Percentiles rank a stretch among this genome's conserved stretches.
Conservation (phyloP, 331 rosid species). For the Malus hybrid region DNA sequence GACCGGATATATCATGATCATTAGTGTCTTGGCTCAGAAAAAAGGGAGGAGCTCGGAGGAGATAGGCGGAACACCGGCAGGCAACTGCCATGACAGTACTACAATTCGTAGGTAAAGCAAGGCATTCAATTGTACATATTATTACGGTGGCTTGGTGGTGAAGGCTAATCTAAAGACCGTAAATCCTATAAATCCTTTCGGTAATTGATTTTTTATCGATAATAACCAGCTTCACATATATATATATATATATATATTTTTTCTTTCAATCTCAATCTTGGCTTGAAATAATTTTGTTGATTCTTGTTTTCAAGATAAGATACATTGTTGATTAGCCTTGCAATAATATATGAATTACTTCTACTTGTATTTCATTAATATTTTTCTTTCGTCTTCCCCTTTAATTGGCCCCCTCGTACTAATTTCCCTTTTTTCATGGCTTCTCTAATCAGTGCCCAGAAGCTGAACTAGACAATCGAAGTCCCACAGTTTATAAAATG, state of each 20-base stretch:
- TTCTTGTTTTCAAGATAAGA: not conserved
- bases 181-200: not conserved
- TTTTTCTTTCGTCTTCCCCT: not conserved
- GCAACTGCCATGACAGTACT: not conserved
- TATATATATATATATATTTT: not conserved
- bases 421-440: too few species aligned
- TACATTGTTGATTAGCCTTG: not conserved
- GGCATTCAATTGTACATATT: not conserved
- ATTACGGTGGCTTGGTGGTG: not conserved
- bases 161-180: not conserved
- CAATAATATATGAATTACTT: too few species aligned
- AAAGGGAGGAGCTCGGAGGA: not conserved
- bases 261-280: not conserved
- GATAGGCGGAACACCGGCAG: not conserved
- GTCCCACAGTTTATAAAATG: too few species aligned
- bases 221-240: not conserved
- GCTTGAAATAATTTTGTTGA: not conserved
- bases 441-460: not conserved
- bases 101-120: not conserved
- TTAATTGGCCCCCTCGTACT: too few species aligned
- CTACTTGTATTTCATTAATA: not conserved
- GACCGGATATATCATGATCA: conserved; percentile 22
- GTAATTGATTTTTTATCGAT: not conserved
- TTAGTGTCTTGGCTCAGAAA: not conserved
- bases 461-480: not conserved